These are phyloP conservation scores for Nemania diffusa DNA, from an alignment of 2,329 filamentous ascomycete genomes.

Conservation along the genomic window DNA sequence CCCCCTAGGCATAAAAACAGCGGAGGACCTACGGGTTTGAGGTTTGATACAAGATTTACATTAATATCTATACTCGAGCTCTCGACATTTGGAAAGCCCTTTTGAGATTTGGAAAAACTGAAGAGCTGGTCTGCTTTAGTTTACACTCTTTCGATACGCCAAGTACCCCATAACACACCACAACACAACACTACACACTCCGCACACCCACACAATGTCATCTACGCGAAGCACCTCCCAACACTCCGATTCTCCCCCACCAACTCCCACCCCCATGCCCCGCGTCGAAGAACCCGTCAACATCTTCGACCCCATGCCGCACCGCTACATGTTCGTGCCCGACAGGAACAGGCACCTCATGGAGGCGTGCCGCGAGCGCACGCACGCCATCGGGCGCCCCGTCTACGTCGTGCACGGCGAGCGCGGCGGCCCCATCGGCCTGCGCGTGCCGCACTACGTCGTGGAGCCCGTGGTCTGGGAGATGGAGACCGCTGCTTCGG, in stretches of 20 bases:
- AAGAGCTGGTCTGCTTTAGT: background rate
- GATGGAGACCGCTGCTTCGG: background rate
- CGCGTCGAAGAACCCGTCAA: conserved; percentile 34
- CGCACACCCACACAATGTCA: no score
- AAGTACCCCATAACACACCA: background rate
- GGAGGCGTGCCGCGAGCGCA: conserved; percentile 52
- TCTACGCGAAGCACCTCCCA: no score
- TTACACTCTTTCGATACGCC: background rate
- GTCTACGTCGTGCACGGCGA: conserved; percentile 53
- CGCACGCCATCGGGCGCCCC: conserved; percentile 47
- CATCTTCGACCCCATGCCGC: conserved; percentile 49
- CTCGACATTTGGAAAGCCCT: background rate
- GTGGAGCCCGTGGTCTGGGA: conserved; percentile 42
- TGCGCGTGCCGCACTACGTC: conserved; percentile 54
- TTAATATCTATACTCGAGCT: background rate
- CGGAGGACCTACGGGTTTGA: background rate
- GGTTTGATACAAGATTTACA: background rate
- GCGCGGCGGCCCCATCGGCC: conserved; percentile 46
- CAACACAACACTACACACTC: background rate
- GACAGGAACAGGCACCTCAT: conserved; percentile 58
- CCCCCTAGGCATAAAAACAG: background rate
- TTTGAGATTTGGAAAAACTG: background rate
- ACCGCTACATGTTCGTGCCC: conserved; percentile 55
- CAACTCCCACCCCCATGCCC: background rate
- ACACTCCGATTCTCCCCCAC: no score